Evolutionary conservation across 2,329 filamentous ascomycete species (phyloP), one percentile per base, ranked within the genome.

Genomic region (Bipolaris cookei): DNA sequence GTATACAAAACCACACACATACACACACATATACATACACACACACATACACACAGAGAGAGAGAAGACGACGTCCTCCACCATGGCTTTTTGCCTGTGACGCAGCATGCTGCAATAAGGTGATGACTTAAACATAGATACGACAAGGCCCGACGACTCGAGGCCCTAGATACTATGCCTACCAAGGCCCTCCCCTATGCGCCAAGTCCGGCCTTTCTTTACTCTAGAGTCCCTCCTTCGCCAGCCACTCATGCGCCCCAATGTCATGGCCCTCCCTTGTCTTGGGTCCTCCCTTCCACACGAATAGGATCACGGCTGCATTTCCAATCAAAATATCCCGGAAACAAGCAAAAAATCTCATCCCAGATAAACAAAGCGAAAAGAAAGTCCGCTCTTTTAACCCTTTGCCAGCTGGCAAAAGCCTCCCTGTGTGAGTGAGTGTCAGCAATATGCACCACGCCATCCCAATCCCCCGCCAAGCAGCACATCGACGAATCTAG

Each of bases 41-140:
- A 30, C 10, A 30, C 1, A 30, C 2, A 28, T 2, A 25, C 2
- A 25, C 6, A 28, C 7, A 10, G 7, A 30, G 28, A 30, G 28
- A 30, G 28, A 30, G 10, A 30, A 13, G 10, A 30, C 28, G 28
- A 30, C 28, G 10, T 30, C 10, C 49, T 51, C 35, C 52, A 65
- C 61, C 56, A 63, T 61, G 65, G 62, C 63, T 63, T 65, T 59
- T 65, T 61, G 59, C 55, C 38, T n/a, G 25, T 14, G 28, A 30
- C 16, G 58, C 64, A 58, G 59, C 56, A 61, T 58, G 50, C 61
- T 58, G 63, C 58, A 67, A 64, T 57, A 54, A 63, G 59, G 54
- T 50, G 59, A 54, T 59, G 58, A 60, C 56, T 28, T 28, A 28
- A 28, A 28, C 25, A 28, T 58, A 61, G 57, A 53, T 41, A 56